Evolutionary conservation across 2,329 filamentous ascomycete genomes (phyloP).

Genomic region (Xylaria sp.): DNA sequence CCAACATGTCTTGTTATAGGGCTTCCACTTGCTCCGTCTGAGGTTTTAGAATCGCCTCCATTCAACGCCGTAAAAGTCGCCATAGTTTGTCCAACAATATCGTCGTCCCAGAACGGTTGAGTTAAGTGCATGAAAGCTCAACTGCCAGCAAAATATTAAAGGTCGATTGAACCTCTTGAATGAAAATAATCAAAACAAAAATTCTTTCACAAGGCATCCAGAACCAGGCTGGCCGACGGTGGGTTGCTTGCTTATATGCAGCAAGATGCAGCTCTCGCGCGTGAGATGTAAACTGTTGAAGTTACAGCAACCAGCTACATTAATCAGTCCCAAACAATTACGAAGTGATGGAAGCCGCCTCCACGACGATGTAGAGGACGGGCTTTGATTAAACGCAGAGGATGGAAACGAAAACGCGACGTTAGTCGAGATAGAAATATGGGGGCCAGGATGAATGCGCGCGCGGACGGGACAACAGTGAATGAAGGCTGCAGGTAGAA

Average conservation of each 20-base stretch:
- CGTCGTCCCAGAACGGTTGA: conserved; percentile 43
- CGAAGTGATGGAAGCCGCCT: conserved; percentile 2
- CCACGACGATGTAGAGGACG: conserved; percentile 10
- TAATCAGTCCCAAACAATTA: conserved; percentile 13
- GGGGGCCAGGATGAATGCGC: conserved; percentile 34
- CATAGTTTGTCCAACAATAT: conserved; percentile 48
- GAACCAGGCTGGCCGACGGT: conserved; percentile 4
- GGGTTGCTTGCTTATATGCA: background rate
- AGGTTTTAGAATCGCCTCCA: conserved; percentile 46
- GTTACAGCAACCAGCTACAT: conserved; percentile 12
- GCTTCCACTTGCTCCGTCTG: conserved; percentile 42
- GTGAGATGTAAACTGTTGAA: background rate
- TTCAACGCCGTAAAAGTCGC: conserved; percentile 51
- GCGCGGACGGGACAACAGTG: conserved; percentile 28
- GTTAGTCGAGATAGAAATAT: conserved; percentile 38
- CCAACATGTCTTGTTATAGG: conserved; percentile 42
- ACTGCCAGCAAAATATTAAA: conserved; percentile 7
- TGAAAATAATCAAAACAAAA: conserved; percentile 2
- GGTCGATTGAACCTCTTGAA: background rate
- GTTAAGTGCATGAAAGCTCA: conserved; percentile 46
- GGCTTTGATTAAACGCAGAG: conserved; percentile 10
- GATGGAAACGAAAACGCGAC: conserved; percentile 26
- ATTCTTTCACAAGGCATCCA: conserved; percentile 24
- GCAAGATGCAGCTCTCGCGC: conserved; percentile 28
- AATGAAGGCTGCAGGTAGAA: conserved; percentile 33